Base-by-base conservation (phyloP, 2,329 filamentous ascomycete species). In the Sarocladiaceae sp. region DNA sequence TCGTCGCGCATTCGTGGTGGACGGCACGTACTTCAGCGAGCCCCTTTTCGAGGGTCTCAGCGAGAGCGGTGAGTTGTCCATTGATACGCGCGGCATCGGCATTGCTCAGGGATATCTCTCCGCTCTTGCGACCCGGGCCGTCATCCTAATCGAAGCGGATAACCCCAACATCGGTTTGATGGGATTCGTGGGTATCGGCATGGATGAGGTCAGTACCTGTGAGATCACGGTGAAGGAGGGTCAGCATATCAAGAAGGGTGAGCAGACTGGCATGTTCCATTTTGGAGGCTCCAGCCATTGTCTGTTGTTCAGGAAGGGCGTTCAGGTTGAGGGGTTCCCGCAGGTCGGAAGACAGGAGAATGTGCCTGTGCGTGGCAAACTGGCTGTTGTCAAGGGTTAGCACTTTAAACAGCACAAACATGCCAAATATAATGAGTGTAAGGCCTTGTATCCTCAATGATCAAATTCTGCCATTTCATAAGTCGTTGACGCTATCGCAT, bases 211-310 rank as follows among this genome's bases (percentile, higher is more conserved):
- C 12, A 85, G 79, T 53, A 84, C 84, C 0, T 90, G 86, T 60
- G 85, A 90, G 50, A 83, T 88, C 47, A 86, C 81, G 0, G 84
- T 88, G 11, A 75, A 75, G 58, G 79, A 84, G 61, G 86, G 85
- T 0, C 76, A 90, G 62, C 74, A 76, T 50, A 62, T 91, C 15
- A 72, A 73, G 50, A 90, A 90, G 72, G 88, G 88, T 1, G 79
- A 90, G 4, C 71, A 90, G 69, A 73, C 84, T 35, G 87, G 87
- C 37, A 90, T 89, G 86, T 91, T 91, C 67, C 87, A 91, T 62
- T 90, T 86, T 63, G 87, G 87, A n/a, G 87, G 88, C 0, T 85
- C 79, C 6, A 83, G 82, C 1, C 82, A 88, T 62, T 88, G 84
- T 59, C 62, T 90, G 58, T 61, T 91, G 2, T 90, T 90, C 68